Evolutionary conservation across 805 yeast species (phyloP).

Genomic region (Suhomyces faveliae): DNA sequence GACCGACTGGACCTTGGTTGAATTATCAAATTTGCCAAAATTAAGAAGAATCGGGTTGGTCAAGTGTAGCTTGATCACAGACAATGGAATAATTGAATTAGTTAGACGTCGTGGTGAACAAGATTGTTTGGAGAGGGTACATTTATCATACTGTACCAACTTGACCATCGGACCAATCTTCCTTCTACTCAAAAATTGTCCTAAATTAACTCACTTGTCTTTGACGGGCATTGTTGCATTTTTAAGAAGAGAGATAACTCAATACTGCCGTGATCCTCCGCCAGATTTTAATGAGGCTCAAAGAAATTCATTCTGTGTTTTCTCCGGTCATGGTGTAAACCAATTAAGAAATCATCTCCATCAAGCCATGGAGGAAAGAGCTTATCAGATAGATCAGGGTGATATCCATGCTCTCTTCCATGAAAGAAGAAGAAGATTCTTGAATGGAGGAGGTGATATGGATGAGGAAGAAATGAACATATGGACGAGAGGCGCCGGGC

Average conservation of each 20-base stretch:
- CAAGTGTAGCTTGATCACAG: slow-evolving; percentile 84
- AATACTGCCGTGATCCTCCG: slow-evolving; percentile 89
- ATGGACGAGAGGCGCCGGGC: slow-evolving; percentile 21
- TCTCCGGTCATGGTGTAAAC: slow-evolving; percentile 85
- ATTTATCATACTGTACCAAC: slow-evolving; percentile 84
- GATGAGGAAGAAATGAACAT: slow-evolving; percentile 24
- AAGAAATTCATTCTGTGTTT: slow-evolving; percentile 84
- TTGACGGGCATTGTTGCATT: slow-evolving; percentile 92
- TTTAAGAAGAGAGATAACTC: slow-evolving; percentile 78
- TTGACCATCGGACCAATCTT: slow-evolving; percentile 76
- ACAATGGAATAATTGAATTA: slow-evolving; percentile 70
- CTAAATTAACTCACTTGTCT: slow-evolving; percentile 83
- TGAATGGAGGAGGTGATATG: slow-evolving; percentile 18
- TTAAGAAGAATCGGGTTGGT: slow-evolving; percentile 90
- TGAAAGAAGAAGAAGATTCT: slow-evolving; percentile 27
- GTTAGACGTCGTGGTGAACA: slow-evolving; percentile 68
- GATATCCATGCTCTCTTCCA: slow-evolving; percentile 29
- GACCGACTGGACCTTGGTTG: slow-evolving; percentile 78
- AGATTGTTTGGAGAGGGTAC: slow-evolving; percentile 88
- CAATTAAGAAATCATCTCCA: slow-evolving; percentile 70
- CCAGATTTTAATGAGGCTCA: slow-evolving; percentile 87
- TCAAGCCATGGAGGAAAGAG: slow-evolving; percentile 36
- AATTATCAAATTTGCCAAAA: slow-evolving; percentile 72
- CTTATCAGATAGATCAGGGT: slow-evolving; percentile 33
- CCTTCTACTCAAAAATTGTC: slow-evolving; percentile 73